A percentile compares a stretch with the other conserved stretches of the same genome.
phyloP scores from a whole-genome alignment of 164 flowering plant genomes.

The Piper longum region DNA sequence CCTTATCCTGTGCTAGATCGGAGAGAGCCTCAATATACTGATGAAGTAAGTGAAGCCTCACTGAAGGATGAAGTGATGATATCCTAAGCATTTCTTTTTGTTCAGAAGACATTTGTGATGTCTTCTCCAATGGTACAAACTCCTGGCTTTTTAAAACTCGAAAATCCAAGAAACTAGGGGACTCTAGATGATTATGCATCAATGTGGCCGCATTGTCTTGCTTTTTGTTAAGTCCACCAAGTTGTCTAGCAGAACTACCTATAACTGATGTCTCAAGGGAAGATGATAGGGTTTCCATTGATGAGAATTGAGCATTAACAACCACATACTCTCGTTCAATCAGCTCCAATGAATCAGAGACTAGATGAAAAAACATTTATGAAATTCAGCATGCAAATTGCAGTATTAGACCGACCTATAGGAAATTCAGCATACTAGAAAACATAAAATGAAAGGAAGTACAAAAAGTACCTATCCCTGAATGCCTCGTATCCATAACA shows the following conservation, averaged over 20 bases:
- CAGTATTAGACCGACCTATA: background rate
- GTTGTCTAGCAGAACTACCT: constrained; percentile 11
- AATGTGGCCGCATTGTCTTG: constrained; percentile 11
- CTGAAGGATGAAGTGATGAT: constrained; percentile 28
- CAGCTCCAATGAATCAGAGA: constrained; percentile 33
- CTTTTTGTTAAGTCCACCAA: constrained; percentile 8
- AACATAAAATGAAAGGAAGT: background rate
- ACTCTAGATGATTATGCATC: constrained; percentile 2
- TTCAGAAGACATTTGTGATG: constrained; percentile 12
- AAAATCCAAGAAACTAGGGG: constrained; percentile 10
- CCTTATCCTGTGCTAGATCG: constrained; percentile 36
- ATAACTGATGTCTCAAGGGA: constrained; percentile 25
- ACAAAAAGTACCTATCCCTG: background rate
- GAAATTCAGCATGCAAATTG: background rate
- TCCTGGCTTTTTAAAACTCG: constrained; percentile 7
- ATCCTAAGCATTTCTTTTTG: constrained; percentile 18
- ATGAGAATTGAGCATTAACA: constrained; percentile 30
- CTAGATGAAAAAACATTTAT: constrained; percentile 13
- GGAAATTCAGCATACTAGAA: background rate
- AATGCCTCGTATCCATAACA: constrained; percentile 1
- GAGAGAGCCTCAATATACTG: constrained; percentile 27
- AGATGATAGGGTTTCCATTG: constrained; percentile 24
- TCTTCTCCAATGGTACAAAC: constrained; percentile 8
- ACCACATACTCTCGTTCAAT: constrained; percentile 52
- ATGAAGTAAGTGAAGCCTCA: constrained; percentile 23